These are phyloP conservation scores for Medicago lupulina DNA, from an alignment of 306 rosid genomes.

Conservation along the genomic window DNA sequence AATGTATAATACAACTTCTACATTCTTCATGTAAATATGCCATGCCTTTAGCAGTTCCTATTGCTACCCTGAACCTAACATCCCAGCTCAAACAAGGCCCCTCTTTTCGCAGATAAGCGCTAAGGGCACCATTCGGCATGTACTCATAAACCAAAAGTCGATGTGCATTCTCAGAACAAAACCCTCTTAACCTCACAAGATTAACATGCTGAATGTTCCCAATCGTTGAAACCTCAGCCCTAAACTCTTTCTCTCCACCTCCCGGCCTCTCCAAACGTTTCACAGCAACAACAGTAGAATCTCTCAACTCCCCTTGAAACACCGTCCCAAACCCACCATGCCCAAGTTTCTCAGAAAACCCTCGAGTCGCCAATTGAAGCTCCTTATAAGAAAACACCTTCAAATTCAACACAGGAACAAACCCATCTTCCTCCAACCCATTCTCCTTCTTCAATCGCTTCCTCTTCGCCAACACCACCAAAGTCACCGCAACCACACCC, in stretches of 20 bases:
- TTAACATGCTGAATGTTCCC: slow-evolving; percentile 90
- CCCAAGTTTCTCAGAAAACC: slow-evolving; percentile 77
- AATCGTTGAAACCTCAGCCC: slow-evolving; percentile 83
- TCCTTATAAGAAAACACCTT: slow-evolving; percentile 75
- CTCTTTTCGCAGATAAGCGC: slow-evolving; percentile 68
- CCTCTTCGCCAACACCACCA: slow-evolving; percentile 52
- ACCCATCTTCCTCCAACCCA: slow-evolving; percentile 52
- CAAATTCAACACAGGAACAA: slow-evolving; percentile 55
- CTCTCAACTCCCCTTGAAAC: slow-evolving; percentile 70
- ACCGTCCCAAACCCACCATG: slow-evolving; percentile 93
- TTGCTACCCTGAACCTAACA: slow-evolving; percentile 64
- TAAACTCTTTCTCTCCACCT: slow-evolving; percentile 84
- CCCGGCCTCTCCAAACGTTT: slow-evolving; percentile 90
- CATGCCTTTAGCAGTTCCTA: slow-evolving; percentile 83
- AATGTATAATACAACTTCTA: slow-evolving; percentile 77
- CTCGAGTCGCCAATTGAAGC: slow-evolving; percentile 69
- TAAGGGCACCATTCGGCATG: slow-evolving; percentile 80
- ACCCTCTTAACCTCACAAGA: slow-evolving; percentile 82
- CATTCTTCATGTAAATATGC: slow-evolving; percentile 87
- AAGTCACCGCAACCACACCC: slow-evolving; percentile 46
- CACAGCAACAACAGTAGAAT: slow-evolving; percentile 69
- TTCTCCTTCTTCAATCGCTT: slow-evolving; percentile 24
- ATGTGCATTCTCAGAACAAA: slow-evolving; percentile 82
- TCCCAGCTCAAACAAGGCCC: slow-evolving; percentile 84
- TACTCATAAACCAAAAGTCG: slow-evolving; percentile 82